These are phyloP conservation scores for Yamadazyma spencermartinsiae DNA, from an alignment of 1,139 yeast species.

Conservation along the genomic window DNA sequence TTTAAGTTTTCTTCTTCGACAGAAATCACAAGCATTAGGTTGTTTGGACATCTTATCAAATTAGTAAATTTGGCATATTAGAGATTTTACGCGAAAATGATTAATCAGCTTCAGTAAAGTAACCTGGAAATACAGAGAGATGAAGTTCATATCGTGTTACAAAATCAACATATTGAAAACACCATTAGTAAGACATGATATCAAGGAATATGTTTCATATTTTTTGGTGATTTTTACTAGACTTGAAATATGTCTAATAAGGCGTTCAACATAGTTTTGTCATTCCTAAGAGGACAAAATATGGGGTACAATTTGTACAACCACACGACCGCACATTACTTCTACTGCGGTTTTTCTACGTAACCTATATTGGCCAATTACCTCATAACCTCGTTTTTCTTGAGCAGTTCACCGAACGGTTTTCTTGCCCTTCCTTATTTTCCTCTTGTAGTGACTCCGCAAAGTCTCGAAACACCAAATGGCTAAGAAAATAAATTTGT, in stretches of 20 bases:
- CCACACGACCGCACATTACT: no score
- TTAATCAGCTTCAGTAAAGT: not conserved
- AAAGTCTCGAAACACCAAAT: no score
- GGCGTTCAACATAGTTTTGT: no score
- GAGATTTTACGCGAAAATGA: not conserved
- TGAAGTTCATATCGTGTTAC: not conserved
- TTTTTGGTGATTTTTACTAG: no score
- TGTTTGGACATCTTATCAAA: conserved; percentile 3
- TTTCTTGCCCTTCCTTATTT: not conserved
- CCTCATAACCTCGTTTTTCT: not conserved
- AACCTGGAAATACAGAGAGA: not conserved
- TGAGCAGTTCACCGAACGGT: not conserved
- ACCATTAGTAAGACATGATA: no score
- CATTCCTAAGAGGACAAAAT: no score
- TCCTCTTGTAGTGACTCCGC: not conserved
- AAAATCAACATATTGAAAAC: no score
- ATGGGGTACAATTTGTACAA: no score
- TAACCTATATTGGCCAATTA: not conserved
- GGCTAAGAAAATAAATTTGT: not conserved
- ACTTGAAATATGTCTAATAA: no score
- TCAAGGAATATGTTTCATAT: no score
- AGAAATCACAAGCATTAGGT: conserved; percentile 17
- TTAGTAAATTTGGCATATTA: not conserved
- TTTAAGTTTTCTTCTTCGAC: conserved; percentile 12
- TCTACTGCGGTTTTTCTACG: not conserved